Percentiles rank a stretch among this genome's conserved stretches.
Conservation (phyloP, 2,329 filamentous ascomycete genomes). For the Fonsecaea multimorphosa region DNA sequence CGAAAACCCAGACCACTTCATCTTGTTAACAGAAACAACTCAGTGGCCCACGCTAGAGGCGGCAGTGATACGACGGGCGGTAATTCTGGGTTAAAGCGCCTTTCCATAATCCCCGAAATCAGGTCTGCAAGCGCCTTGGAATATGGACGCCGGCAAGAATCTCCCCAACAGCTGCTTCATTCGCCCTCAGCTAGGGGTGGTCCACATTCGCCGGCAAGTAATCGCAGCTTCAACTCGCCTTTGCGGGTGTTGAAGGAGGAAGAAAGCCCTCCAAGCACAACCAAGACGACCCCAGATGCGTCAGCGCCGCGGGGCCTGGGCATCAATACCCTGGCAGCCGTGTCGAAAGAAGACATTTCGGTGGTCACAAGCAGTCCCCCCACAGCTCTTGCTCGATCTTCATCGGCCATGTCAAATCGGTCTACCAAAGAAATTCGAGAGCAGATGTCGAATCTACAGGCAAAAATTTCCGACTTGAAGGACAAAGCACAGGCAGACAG, state of each 20-base stretch:
- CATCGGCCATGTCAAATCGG: constrained; percentile 33
- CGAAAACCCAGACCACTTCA: constrained; percentile 32
- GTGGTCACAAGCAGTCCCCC: constrained; percentile 29
- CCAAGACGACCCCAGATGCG: constrained; percentile 37
- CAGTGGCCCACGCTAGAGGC: constrained; percentile 48
- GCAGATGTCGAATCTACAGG: constrained; percentile 84
- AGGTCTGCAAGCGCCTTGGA: constrained; percentile 40
- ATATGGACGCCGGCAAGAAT: constrained; percentile 35
- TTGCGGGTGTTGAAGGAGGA: constrained; percentile 37
- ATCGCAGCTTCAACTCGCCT: constrained; percentile 38
- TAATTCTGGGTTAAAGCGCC: constrained; percentile 30
- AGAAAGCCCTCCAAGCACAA: constrained; percentile 34
- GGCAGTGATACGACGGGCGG: constrained; percentile 50
- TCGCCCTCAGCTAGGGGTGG: constrained; percentile 15
- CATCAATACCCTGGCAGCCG: constrained; percentile 34
- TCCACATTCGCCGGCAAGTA: constrained; percentile 30
- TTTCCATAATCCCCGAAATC: constrained; percentile 35
- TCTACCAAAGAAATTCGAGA: constrained; percentile 67
- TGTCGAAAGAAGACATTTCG: constrained; percentile 34
- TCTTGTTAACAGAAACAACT: constrained; percentile 42
- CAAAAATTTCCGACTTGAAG: constrained; percentile 79
- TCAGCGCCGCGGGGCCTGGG: constrained; percentile 33
- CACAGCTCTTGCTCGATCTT: constrained; percentile 30
- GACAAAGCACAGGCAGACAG: constrained; percentile 80
- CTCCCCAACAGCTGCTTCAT: constrained; percentile 29